Evolutionary conservation across 352 stramenopile genomes (phyloP).

Genomic region (Plasmopara muralis): DNA sequence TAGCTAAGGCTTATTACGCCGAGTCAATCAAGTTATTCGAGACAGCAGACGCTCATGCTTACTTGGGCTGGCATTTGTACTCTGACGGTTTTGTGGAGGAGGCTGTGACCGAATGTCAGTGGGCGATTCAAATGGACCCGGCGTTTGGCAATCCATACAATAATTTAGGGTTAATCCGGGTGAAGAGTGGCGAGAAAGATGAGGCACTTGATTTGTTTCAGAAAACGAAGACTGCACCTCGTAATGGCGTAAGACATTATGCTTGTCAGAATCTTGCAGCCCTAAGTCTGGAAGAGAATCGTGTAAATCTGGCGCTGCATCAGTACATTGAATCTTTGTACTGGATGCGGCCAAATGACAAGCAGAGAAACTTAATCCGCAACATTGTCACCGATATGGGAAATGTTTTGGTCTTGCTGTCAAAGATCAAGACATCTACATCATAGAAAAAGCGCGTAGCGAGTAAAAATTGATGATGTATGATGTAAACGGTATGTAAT

Average conservation of each 20-base stretch:
- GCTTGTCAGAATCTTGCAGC: constrained; percentile 58
- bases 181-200: constrained; percentile 48
- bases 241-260: constrained; percentile 67
- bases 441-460: too few species aligned
- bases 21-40: constrained; percentile 61
- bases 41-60: constrained; percentile 62
- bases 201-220: constrained; percentile 53
- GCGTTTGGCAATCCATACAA: constrained; percentile 69
- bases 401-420: constrained; percentile 38
- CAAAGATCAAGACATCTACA: too few species aligned
- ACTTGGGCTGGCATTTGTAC: constrained; percentile 63
- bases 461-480: too few species aligned
- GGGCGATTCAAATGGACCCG: constrained; percentile 61
- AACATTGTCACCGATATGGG: constrained; percentile 65
- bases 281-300: constrained; percentile 56
- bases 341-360: constrained; percentile 53
- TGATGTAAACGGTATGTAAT: too few species aligned
- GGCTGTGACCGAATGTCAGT: constrained; percentile 46
- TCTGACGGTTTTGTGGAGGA: constrained; percentile 49
- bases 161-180: constrained; percentile 56
- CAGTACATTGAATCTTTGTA: constrained; percentile 73
- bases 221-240: constrained; percentile 50
- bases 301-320: constrained; percentile 54
- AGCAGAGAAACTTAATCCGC: constrained; percentile 37
- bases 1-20: constrained; percentile 60